These are phyloP conservation scores for Blastobotrys robertii DNA, from an alignment of 805 yeast species.

Conservation along the genomic window DNA sequence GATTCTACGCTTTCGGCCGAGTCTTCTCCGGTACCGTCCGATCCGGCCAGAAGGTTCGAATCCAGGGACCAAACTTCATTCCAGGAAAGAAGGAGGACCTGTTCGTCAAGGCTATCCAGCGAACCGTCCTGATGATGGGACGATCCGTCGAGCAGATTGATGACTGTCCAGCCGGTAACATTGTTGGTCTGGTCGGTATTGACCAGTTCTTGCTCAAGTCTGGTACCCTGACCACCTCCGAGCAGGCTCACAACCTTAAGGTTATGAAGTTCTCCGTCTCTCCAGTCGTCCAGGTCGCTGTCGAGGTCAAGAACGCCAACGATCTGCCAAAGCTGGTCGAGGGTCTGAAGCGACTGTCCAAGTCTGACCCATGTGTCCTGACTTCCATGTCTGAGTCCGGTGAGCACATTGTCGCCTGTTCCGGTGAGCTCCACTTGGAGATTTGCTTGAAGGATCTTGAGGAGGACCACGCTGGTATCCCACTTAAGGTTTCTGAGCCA, in stretches of 20 bases:
- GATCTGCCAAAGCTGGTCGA: slow-evolving; percentile 99
- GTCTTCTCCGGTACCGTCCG: slow-evolving; percentile 99
- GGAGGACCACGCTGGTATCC: slow-evolving; percentile 99
- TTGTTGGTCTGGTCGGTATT: slow-evolving; percentile 99
- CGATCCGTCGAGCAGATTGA: slow-evolving; percentile 96
- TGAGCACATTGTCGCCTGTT: slow-evolving; percentile 99
- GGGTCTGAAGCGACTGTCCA: slow-evolving; percentile 99
- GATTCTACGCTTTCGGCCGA: slow-evolving; percentile 99
- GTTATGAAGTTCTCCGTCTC: slow-evolving; percentile 99
- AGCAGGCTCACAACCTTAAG: slow-evolving; percentile 97
- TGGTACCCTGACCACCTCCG: slow-evolving; percentile 97
- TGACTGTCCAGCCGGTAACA: slow-evolving; percentile 99
- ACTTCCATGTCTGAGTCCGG: slow-evolving; percentile 83
- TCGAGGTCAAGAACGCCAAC: slow-evolving; percentile 98
- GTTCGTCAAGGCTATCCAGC: slow-evolving; percentile 94
- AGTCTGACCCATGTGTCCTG: slow-evolving; percentile 98
- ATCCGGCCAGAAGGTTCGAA: slow-evolving; percentile 98
- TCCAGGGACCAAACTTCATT: slow-evolving; percentile 99
- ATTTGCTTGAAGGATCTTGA: slow-evolving; percentile 93
- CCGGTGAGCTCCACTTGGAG: slow-evolving; percentile 99
- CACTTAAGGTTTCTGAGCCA: slow-evolving; percentile 95
- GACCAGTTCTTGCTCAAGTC: slow-evolving; percentile 99
- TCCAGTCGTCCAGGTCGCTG: slow-evolving; percentile 99
- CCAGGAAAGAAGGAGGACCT: slow-evolving; percentile 98
- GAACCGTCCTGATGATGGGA: slow-evolving; percentile 99